phyloP scores from a whole-genome alignment of 345 rosid species.

The Dimocarpus longan region DNA sequence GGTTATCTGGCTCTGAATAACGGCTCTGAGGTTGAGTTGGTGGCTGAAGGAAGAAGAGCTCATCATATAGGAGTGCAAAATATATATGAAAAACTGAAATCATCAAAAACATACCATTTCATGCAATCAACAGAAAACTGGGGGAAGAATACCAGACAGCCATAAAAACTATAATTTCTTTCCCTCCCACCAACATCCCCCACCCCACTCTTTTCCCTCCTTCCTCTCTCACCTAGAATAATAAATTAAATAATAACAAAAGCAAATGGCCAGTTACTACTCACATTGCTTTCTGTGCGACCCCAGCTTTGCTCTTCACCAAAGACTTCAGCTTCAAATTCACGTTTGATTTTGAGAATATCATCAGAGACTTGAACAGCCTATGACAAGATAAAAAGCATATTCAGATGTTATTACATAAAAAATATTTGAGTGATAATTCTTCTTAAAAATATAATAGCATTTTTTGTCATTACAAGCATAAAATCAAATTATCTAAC shows the following conservation, averaged over 20 bases:
- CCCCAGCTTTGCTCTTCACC: constrained; percentile 83
- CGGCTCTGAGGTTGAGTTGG: constrained; percentile 58
- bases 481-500: constrained; percentile 27
- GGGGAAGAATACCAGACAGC: neutral
- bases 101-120: neutral
- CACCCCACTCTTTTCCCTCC: neutral
- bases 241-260: neutral
- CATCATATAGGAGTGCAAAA: neutral
- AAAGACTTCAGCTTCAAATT: constrained; percentile 69
- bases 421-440: neutral
- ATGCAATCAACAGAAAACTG: neutral
- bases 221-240: neutral
- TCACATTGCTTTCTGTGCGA: constrained; percentile 63
- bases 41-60: constrained; percentile 36
- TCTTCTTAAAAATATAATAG: neutral
- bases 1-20: constrained; percentile 79
- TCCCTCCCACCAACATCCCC: neutral
- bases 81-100: neutral
- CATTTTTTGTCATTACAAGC: neutral
- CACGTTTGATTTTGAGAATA: constrained; percentile 61
- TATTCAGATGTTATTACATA: neutral
- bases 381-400: constrained; percentile 34
- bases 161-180: neutral
- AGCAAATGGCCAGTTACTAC: constrained; percentile 23
- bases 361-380: constrained; percentile 56